These are phyloP conservation scores for Lathyrus aphaca DNA, from an alignment of 306 rosid species.

Conservation along the genomic window DNA sequence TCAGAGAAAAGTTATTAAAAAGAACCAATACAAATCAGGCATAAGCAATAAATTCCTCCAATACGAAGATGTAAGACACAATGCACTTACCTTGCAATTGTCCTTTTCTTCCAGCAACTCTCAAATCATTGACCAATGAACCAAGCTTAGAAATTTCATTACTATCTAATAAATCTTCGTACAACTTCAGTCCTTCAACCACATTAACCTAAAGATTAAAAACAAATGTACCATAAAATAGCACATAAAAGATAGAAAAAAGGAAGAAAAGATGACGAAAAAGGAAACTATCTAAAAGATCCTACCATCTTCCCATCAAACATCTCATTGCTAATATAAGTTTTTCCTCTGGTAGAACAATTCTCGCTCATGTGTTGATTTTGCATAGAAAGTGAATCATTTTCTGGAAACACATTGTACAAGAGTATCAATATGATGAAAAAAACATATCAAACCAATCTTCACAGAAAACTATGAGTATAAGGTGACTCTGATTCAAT, in stretches of 20 bases:
- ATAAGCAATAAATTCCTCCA: background rate
- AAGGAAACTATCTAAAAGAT: slow-evolving; percentile 35
- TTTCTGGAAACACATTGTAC: slow-evolving; percentile 52
- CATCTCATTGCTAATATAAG: slow-evolving; percentile 62
- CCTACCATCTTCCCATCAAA: slow-evolving; percentile 76
- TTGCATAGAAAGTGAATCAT: slow-evolving; percentile 49
- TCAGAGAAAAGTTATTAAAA: slow-evolving; percentile 6
- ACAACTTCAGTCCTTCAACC: slow-evolving; percentile 81
- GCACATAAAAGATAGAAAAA: slow-evolving; percentile 20
- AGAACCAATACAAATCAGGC: background rate
- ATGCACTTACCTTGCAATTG: slow-evolving; percentile 70
- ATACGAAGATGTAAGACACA: slow-evolving; percentile 1
- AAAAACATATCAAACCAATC: slow-evolving; percentile 1
- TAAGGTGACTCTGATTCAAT: slow-evolving; percentile 23
- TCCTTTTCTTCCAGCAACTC: slow-evolving; percentile 73
- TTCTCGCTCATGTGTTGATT: slow-evolving; percentile 54
- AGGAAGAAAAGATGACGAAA: slow-evolving; percentile 18
- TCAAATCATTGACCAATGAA: slow-evolving; percentile 69
- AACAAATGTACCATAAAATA: slow-evolving; percentile 8
- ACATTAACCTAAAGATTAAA: slow-evolving; percentile 63
- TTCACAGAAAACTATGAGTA: background rate
- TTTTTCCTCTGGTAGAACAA: slow-evolving; percentile 52
- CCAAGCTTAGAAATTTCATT: slow-evolving; percentile 66
- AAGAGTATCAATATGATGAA: slow-evolving; percentile 13
- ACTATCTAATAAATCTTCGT: slow-evolving; percentile 59